phyloP scores from a whole-genome alignment of 1,139 yeast species.

The Pichia sp. region DNA sequence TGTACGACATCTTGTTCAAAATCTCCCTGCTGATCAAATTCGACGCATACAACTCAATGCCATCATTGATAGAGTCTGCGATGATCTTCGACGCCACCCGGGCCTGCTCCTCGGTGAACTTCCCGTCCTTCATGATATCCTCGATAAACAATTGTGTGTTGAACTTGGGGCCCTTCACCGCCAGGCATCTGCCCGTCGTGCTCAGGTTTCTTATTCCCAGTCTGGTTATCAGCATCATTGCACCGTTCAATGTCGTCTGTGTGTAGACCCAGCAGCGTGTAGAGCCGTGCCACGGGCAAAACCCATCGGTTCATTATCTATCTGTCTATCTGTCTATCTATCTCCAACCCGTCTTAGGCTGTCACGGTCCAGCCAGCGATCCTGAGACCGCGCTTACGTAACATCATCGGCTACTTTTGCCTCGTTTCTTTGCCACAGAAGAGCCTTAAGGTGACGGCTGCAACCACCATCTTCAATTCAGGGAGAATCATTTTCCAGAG shows the following conservation, averaged over 20 bases:
- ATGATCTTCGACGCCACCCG: conserved; percentile 76
- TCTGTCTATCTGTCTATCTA: no score
- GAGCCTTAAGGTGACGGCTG: no score
- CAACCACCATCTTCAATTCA: no score
- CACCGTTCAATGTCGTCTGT: neutral
- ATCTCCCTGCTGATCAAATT: conserved; percentile 80
- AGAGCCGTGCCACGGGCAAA: no score
- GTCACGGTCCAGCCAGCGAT: neutral
- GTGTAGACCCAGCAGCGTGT: no score
- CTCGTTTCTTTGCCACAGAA: neutral
- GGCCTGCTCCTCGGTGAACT: conserved; percentile 68
- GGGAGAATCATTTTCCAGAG: neutral
- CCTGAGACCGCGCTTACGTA: neutral
- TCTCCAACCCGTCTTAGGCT: no score
- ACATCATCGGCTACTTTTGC: neutral
- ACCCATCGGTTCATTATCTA: no score
- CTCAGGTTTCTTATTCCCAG: conserved; percentile 8
- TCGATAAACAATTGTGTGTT: conserved; percentile 77
- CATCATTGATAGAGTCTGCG: conserved; percentile 74
- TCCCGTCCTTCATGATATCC: conserved; percentile 62
- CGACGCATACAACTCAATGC: conserved; percentile 67
- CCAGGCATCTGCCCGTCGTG: neutral
- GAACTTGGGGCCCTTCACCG: conserved; percentile 44
- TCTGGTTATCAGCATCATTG: conserved; percentile 1
- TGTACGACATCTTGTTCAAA: conserved; percentile 79